Evolutionary conservation across 2,329 filamentous ascomycete genomes (phyloP), one percentile per base, ranked within the genome.

Genomic region (Xylariales sp.): DNA sequence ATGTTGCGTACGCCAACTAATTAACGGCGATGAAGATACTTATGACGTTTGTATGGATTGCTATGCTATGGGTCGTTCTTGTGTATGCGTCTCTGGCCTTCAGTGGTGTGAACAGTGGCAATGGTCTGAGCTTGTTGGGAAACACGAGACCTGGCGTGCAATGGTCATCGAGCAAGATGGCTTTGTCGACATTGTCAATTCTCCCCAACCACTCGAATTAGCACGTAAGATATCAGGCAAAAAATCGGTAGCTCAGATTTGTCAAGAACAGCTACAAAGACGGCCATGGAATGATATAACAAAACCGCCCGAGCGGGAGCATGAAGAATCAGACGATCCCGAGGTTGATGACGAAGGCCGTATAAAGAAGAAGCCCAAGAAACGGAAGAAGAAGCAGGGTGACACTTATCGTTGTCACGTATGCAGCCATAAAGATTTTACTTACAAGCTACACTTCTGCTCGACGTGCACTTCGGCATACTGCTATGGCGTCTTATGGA

Each of bases 41-140:
- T 99, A 98, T 77, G 96, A 99, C 78, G 86, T 99, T 28, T 99
- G 96, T 76, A 94, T 99, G 92, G 96, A 99, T 73, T 99, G 96
- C 77, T 99, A 97, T 76, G 92, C 90, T n/a, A 97, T 98, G 92
- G 96, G 96, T 28, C 89, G 96, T 59, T 97, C 94, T 53, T 99
- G 96, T 77, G 89, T 88, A 3, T 99, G 96, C 76, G 87, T 97
- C 58, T 97, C 94, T 3, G 90, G 89, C 10, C 86, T 97, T 10
- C 89, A 88, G 68, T 99, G 95, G 94, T 93, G 93, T 58, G 94
- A 99, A 77, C 96, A 98, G 77, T 97, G 94, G 86, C 83, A 87
- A 12, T 98, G 94, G 94, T 85, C 89, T 49, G 89, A 94, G 14
- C 83, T 99, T 10, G 84, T 89, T 0, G 84, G 89, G 58, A 91